Percentiles rank a stretch among this genome's conserved stretches.
phyloP scores from a whole-genome alignment of 2,329 filamentous ascomycete genomes.

The Simplicillium sp. region DNA sequence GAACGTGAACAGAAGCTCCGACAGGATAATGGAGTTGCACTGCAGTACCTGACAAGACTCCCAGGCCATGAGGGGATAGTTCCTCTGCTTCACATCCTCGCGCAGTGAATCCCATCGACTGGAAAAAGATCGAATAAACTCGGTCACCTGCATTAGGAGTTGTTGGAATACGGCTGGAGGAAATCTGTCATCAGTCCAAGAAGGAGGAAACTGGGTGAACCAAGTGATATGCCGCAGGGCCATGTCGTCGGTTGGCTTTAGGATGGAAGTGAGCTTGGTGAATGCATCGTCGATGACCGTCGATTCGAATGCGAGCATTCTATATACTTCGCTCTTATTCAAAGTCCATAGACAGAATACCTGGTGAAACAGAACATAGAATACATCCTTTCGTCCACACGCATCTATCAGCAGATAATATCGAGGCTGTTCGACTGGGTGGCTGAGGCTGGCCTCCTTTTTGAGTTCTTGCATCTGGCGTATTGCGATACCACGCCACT shows the following conservation, averaged over 20 bases:
- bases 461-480: too few species aligned
- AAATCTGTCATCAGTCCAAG: slow-evolving; percentile 14
- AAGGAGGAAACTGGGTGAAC: slow-evolving; percentile 26
- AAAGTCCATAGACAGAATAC: slow-evolving; percentile 49
- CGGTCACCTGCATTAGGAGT: slow-evolving; percentile 6
- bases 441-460: too few species aligned
- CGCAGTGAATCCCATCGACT: slow-evolving; percentile 12
- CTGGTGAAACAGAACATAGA: slow-evolving; percentile 31
- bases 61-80: slow-evolving; percentile 16
- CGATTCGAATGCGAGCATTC: slow-evolving; percentile 3
- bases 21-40: slow-evolving; percentile 16
- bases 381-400: too few species aligned
- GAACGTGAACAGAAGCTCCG: slow-evolving; percentile 17
- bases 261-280: slow-evolving; percentile 20
- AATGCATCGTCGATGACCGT: slow-evolving; percentile 22
- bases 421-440: not conserved
- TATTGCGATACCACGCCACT: too few species aligned
- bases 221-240: slow-evolving; percentile 16
- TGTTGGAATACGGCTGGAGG: not conserved
- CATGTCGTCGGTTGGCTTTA: slow-evolving; percentile 27
- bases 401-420: slow-evolving; percentile 1
- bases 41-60: slow-evolving; percentile 14
- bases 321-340: slow-evolving; percentile 23
- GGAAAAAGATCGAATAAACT: slow-evolving; percentile 15
- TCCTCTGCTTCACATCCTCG: slow-evolving; percentile 7